Evolutionary conservation across 306 rosid species (phyloP).

Genomic region (Rubus idaeus): DNA sequence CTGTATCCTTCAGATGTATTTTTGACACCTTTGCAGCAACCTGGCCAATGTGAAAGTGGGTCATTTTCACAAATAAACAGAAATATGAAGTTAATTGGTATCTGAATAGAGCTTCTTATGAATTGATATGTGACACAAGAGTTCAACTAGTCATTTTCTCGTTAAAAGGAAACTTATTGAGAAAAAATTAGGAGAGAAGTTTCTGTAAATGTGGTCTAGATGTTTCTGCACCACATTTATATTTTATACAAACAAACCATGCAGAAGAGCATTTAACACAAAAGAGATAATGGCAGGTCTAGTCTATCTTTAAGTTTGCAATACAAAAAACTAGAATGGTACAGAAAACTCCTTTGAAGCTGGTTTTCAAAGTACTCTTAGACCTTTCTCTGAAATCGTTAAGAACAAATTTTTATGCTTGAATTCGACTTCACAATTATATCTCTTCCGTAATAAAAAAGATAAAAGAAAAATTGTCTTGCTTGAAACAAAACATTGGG

Average conservation of each 20-base stretch:
- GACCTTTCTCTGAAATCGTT: neutral
- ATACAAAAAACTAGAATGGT: neutral
- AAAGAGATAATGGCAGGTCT: neutral
- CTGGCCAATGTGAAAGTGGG: slow-evolving; percentile 38
- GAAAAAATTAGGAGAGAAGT: neutral
- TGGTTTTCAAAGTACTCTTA: neutral
- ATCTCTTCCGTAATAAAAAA: neutral
- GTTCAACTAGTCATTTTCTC: neutral
- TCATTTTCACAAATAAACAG: neutral
- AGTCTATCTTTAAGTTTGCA: neutral
- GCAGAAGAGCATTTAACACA: neutral
- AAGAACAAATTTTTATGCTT: neutral
- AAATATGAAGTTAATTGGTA: neutral
- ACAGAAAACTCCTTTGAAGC: neutral
- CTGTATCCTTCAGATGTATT: slow-evolving; percentile 70
- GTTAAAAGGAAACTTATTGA: neutral
- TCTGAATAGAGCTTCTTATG: neutral
- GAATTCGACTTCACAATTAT: neutral
- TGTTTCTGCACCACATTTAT: neutral
- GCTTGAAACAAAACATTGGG: neutral
- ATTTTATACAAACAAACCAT: neutral
- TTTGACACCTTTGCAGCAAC: slow-evolving; percentile 66
- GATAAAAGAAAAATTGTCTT: neutral
- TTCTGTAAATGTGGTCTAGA: neutral
- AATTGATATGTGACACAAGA: neutral